These are phyloP conservation scores for Blastobotrys chiropterorum DNA, from an alignment of 805 yeast species.

Conservation along the genomic window DNA sequence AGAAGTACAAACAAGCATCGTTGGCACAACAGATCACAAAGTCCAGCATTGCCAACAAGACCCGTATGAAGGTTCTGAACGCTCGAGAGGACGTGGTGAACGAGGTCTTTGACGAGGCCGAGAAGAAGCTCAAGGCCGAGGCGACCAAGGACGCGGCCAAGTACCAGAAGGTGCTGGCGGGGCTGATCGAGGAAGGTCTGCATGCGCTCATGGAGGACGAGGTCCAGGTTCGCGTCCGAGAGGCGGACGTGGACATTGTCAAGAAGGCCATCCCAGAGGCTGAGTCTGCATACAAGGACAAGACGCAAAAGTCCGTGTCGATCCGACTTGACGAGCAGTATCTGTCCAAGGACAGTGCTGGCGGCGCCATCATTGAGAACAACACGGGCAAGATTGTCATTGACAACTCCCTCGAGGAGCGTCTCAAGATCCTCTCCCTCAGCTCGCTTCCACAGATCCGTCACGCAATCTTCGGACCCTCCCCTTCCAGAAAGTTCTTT, in stretches of 20 bases:
- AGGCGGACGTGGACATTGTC: conserved; percentile 56
- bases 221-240: conserved; percentile 60
- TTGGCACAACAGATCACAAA: conserved; percentile 92
- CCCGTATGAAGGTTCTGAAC: conserved; percentile 81
- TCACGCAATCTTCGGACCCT: conserved; percentile 68
- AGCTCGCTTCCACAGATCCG: conserved; percentile 90
- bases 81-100: conserved; percentile 79
- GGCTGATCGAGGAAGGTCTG: conserved; percentile 66
- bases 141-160: conserved; percentile 48
- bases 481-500: conserved; percentile 82
- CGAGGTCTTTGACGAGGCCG: conserved; percentile 67
- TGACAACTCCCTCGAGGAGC: conserved; percentile 89
- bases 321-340: conserved; percentile 52
- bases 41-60: conserved; percentile 92
- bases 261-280: conserved; percentile 59
- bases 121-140: conserved; percentile 46
- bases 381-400: conserved; percentile 79
- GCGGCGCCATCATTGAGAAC: conserved; percentile 76
- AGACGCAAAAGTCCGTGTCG: conserved; percentile 51
- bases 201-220: conserved; percentile 66
- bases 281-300: conserved; percentile 53
- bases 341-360: conserved; percentile 62
- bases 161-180: conserved; percentile 65
- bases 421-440: conserved; percentile 74
- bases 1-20: conserved; percentile 82